Base-by-base conservation (phyloP, 73 alveolate species). In the Paramecium biaurelia region DNA sequence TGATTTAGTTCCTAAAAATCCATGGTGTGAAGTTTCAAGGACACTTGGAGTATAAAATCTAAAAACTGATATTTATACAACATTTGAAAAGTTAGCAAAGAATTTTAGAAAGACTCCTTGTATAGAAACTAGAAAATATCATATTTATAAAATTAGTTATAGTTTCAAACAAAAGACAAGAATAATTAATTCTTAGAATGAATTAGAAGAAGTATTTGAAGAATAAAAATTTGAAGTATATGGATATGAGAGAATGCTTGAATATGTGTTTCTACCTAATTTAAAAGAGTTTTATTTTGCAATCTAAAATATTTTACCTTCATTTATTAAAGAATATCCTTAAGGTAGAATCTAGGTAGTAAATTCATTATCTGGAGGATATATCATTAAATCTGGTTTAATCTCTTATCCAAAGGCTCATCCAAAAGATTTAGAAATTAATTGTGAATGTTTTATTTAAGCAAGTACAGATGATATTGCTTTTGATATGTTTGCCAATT, bases 301-400 rank as follows among this genome's bases (percentile, higher is more conserved):
- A 2, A 70, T 89, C 3, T 35, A 70, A 23, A 82, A 70, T 26
- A 70, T 89, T 20, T 59, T 89, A 8, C 94, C 94, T 12, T 35
- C 74, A 18, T 67, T 70, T 24, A 43, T 26, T 20, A 89, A 57
- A 32, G 92, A 89, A 43, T 70, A 43, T 38, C 70, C 79, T 42
- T 34, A 89, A 38, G 94, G 85, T 14, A 72, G 59, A 35, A 38
- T 89, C 4, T 38, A 89, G 6, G 87, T 89, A 14, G 53, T 37
- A 57, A 89, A 89, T 70, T 70, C 92, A n/a, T 49, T 89, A 30
- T 70, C 92, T 42, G 94, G 94, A 42, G 94, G 94, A 21, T 72
- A 70, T 42, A 68, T 89, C 12, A 58, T 89, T 24, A 89, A 53
- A 53, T 53, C 68, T 53, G 68, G 68, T 18, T 53, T 53, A 21